phyloP scores from a whole-genome alignment of 2,329 filamentous ascomycete species.

The Thelonectria olida region DNA sequence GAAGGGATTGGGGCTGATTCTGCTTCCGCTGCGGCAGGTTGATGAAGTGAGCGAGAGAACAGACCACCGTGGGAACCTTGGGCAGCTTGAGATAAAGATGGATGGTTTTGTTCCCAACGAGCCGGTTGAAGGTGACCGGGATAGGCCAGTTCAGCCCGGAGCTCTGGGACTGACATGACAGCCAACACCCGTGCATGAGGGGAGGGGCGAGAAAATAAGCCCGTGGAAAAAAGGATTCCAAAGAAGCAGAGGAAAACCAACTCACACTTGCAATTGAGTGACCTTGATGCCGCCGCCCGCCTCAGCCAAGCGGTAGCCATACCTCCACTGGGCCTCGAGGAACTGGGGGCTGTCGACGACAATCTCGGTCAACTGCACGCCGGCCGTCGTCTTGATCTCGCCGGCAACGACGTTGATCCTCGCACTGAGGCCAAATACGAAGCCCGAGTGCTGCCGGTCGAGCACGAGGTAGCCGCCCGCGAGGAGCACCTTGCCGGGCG shows the following conservation, averaged over 20 bases:
- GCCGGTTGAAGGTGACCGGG: slow-evolving; percentile 6
- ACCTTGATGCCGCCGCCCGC: slow-evolving; percentile 82
- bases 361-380: slow-evolving; percentile 75
- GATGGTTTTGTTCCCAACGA: slow-evolving; percentile 5
- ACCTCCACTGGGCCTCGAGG: slow-evolving; percentile 85
- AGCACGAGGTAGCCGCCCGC: slow-evolving; percentile 96
- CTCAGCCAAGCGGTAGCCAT: slow-evolving; percentile 77
- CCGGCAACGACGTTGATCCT: slow-evolving; percentile 72
- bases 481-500: slow-evolving; percentile 94
- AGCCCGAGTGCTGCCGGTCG: slow-evolving; percentile 83
- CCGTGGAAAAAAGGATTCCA: background rate
- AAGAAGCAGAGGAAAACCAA: slow-evolving; percentile 36
- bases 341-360: slow-evolving; percentile 95
- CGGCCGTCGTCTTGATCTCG: slow-evolving; percentile 68
- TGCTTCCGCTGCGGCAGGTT: slow-evolving; percentile 51
- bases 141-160: no score
- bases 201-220: background rate
- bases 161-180: background rate
- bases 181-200: background rate
- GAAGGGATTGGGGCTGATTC: slow-evolving; percentile 75
- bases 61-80: background rate
- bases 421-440: slow-evolving; percentile 74
- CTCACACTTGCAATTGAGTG: slow-evolving; percentile 81
- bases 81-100: background rate
- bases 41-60: slow-evolving; percentile 26